Evolutionary conservation across 169 alveolate species (phyloP).

Genomic region (Cryptosporidium felis): DNA sequence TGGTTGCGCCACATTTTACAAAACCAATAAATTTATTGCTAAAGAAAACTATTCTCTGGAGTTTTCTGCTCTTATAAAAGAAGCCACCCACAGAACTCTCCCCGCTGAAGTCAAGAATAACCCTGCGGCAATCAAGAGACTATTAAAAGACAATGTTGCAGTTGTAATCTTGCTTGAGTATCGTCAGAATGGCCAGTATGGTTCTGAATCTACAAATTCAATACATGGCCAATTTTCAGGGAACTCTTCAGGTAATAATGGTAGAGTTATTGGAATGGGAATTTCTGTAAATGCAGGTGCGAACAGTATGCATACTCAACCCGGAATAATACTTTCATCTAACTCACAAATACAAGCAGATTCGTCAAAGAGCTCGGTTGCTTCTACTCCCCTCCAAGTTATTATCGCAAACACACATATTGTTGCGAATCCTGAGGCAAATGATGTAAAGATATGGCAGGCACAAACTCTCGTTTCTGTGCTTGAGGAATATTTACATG

Average conservation of each 20-base stretch:
- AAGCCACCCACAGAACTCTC: slow-evolving; percentile 76
- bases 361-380: neutral
- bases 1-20: slow-evolving; percentile 82
- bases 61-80: slow-evolving; percentile 78
- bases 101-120: slow-evolving; percentile 78
- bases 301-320: neutral
- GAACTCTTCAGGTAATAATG: neutral
- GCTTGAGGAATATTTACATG: slow-evolving; percentile 74
- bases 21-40: slow-evolving; percentile 75
- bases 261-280: neutral
- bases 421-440: slow-evolving; percentile 80
- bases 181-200: neutral
- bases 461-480: slow-evolving; percentile 79
- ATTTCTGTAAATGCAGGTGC: neutral
- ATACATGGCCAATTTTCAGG: neutral
- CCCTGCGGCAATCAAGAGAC: slow-evolving; percentile 74
- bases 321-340: neutral
- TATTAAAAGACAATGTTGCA: slow-evolving; percentile 82
- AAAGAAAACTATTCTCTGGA: slow-evolving; percentile 79
- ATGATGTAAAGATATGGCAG: slow-evolving; percentile 82
- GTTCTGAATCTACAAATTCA: neutral
- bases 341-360: neutral
- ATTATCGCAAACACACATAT: slow-evolving; percentile 81
- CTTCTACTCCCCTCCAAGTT: slow-evolving; percentile 68
- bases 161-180: slow-evolving; percentile 75